These are phyloP conservation scores for Colletotrichum ledebouriae DNA, from an alignment of 2,329 filamentous ascomycete species.

Conservation along the genomic window DNA sequence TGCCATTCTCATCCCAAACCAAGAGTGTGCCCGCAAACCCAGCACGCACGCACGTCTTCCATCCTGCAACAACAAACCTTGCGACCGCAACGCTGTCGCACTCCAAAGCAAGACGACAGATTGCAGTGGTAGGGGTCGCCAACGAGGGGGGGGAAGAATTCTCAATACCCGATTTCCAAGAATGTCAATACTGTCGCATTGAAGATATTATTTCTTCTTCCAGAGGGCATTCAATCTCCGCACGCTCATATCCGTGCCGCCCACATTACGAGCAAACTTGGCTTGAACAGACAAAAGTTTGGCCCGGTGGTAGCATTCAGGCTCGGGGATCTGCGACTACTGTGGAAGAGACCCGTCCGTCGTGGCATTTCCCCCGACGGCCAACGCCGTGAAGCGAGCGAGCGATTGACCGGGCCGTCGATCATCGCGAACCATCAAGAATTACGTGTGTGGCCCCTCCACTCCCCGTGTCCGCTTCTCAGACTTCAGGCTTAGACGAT, in stretches of 20 bases:
- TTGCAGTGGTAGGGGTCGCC: too few species aligned
- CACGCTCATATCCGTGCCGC: slow-evolving; percentile 34
- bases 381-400: slow-evolving; percentile 33
- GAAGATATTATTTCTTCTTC: background rate
- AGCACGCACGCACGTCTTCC: slow-evolving; percentile 16
- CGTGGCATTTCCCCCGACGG: slow-evolving; percentile 31
- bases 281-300: slow-evolving; percentile 10
- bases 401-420: slow-evolving; percentile 31
- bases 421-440: slow-evolving; percentile 18
- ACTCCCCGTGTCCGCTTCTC: slow-evolving; percentile 19
- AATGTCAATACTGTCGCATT: slow-evolving; percentile 12
- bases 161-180: background rate
- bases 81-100: slow-evolving; percentile 7
- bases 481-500: slow-evolving; percentile 23
- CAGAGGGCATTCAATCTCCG: slow-evolving; percentile 22
- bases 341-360: slow-evolving; percentile 8
- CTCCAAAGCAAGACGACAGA: too few species aligned
- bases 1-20: slow-evolving; percentile 17
- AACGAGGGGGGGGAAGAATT: background rate
- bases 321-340: slow-evolving; percentile 27
- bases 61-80: slow-evolving; percentile 16
- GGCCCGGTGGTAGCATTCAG: slow-evolving; percentile 17
- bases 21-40: slow-evolving; percentile 25
- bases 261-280: slow-evolving; percentile 7
- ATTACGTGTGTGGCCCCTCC: slow-evolving; percentile 1